phyloP scores from a whole-genome alignment of 2,329 filamentous ascomycete genomes.

The Botrytis sinoallii region DNA sequence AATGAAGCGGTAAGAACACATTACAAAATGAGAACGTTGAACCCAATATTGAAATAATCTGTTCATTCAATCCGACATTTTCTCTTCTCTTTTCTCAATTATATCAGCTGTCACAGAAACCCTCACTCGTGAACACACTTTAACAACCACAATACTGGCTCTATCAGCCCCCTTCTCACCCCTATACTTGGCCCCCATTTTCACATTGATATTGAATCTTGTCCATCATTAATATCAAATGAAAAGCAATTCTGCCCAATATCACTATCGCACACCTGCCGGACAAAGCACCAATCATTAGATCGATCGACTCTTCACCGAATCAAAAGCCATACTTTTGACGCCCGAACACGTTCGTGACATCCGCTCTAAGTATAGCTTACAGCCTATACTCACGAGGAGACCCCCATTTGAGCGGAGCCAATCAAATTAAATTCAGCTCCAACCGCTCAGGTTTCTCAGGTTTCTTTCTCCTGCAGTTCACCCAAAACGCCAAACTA shows the following conservation, averaged over 20 bases:
- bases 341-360: constrained; percentile 23
- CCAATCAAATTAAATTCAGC: constrained; percentile 26
- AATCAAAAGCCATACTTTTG: constrained; percentile 18
- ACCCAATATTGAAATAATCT: background rate
- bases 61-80: background rate
- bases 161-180: background rate
- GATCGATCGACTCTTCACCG: constrained; percentile 1
- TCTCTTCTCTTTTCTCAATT: background rate
- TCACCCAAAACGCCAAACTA: constrained; percentile 1
- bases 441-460: constrained; percentile 26
- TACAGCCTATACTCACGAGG: constrained; percentile 24
- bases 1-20: background rate
- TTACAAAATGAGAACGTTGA: constrained; percentile 9
- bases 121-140: background rate
- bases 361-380: constrained; percentile 30
- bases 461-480: constrained; percentile 26
- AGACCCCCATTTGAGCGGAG: constrained; percentile 1
- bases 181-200: constrained; percentile 15
- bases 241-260: constrained; percentile 11
- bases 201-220: background rate
- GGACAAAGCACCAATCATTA: constrained; percentile 14
- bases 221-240: background rate
- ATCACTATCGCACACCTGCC: background rate
- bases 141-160: background rate
- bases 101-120: background rate